Evolutionary conservation across 2,329 filamentous ascomycete genomes (phyloP).

Genomic region (Dryadomyces sulphureus): DNA sequence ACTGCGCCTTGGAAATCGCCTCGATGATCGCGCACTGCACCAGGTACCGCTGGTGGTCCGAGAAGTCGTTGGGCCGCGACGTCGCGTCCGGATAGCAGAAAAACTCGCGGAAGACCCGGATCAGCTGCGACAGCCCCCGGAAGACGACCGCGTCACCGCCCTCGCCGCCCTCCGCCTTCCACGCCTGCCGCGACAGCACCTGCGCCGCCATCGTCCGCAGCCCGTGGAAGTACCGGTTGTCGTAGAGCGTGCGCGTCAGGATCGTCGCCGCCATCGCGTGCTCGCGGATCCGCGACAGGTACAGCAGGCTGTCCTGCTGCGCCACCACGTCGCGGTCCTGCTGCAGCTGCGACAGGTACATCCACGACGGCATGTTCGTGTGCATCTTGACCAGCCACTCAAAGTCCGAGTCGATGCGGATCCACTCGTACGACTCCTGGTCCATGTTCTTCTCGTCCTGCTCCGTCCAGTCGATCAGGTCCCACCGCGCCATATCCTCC

Average conservation of each 20-base stretch:
- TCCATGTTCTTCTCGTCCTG: constrained; percentile 88
- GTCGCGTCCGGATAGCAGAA: constrained; percentile 75
- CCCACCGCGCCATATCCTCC: constrained; percentile 74
- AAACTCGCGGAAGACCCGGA: constrained; percentile 73
- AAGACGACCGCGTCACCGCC: constrained; percentile 5
- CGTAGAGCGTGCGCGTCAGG: constrained; percentile 76
- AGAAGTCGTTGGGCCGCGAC: constrained; percentile 81
- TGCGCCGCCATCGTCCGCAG: constrained; percentile 76
- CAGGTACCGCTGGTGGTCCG: constrained; percentile 69
- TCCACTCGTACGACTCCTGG: constrained; percentile 95
- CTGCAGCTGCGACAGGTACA: constrained; percentile 95
- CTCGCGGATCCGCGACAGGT: constrained; percentile 49
- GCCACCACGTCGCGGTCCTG: constrained; percentile 95
- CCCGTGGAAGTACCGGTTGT: constrained; percentile 83
- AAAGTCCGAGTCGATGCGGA: constrained; percentile 93
- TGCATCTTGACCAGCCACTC: constrained; percentile 90
- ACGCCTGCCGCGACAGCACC: constrained; percentile 60
- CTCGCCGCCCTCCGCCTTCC: constrained; percentile 7
- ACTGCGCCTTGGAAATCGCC: constrained; percentile 65
- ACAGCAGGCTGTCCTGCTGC: constrained; percentile 63
- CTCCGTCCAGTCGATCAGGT: constrained; percentile 73
- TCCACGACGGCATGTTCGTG: constrained; percentile 75
- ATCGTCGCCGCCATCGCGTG: constrained; percentile 81
- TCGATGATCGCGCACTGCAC: constrained; percentile 72
- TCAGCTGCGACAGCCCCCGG: constrained; percentile 45